A percentile compares a stretch with the other conserved stretches of the same genome.
phyloP scores from a whole-genome alignment of 257 asterid genomes.

The Coffea canephora region DNA sequence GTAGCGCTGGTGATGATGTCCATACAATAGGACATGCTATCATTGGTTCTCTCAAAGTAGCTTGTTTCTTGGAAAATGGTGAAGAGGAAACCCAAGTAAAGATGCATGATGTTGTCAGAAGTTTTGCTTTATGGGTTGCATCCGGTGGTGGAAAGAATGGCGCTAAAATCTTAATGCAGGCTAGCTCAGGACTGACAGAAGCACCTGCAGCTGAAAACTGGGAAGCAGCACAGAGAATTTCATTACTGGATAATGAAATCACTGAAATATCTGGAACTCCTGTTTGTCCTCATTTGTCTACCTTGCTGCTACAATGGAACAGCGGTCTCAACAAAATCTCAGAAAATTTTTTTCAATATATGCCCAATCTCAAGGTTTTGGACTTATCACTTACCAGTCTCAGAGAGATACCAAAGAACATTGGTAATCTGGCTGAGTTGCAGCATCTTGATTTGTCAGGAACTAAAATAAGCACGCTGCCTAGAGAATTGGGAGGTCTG shows the following conservation, averaged over 20 bases:
- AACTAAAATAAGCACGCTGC: constrained; percentile 41
- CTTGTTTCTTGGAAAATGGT: constrained; percentile 47
- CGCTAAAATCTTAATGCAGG: constrained; percentile 33
- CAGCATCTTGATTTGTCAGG: constrained; percentile 51
- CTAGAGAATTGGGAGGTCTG: constrained; percentile 37
- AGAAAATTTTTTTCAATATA: constrained; percentile 25
- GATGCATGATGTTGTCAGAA: constrained; percentile 50
- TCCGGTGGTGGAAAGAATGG: constrained; percentile 17
- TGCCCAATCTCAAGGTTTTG: constrained; percentile 42
- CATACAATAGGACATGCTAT: constrained; percentile 37
- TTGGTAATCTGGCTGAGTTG: constrained; percentile 35
- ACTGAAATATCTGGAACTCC: constrained; percentile 27
- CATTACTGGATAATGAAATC: constrained; percentile 44
- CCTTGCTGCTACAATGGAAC: constrained; percentile 43
- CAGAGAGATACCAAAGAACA: constrained; percentile 35
- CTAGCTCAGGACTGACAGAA: constrained; percentile 37
- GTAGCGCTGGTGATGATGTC: constrained; percentile 25
- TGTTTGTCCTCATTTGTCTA: constrained; percentile 34
- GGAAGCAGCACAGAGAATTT: constrained; percentile 40
- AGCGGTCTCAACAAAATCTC: constrained; percentile 36
- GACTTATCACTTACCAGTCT: constrained; percentile 43
- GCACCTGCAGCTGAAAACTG: constrained; percentile 34
- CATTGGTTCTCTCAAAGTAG: constrained; percentile 41
- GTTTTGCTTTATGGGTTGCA: constrained; percentile 39
- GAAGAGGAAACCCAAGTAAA: constrained; percentile 42